Evolutionary conservation across 139 green algal species (phyloP), one percentile per base, ranked within the genome.

Genomic region (Volvox reticuliferus): DNA sequence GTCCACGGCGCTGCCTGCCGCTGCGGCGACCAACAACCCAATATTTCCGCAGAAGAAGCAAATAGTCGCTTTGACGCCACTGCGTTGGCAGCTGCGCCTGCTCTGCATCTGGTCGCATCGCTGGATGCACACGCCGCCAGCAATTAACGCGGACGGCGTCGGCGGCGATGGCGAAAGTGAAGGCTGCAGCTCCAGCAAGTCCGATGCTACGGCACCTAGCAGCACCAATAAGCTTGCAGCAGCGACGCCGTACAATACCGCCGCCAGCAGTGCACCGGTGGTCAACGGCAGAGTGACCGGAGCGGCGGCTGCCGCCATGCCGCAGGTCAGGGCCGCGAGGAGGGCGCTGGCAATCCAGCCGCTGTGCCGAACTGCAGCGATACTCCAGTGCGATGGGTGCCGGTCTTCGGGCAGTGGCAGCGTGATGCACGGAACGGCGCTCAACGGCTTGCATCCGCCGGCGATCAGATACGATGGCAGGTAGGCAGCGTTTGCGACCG

Each of bases 1-100:
- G 35, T 88, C 82, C 33, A 88, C 67, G 0, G 33, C 33, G 65
- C 22, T 44, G 3, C 9, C 24, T 22, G 55, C 63, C 21, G 67
- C 67, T 12, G 20, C 67, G 22, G 82, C 82, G 22, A 88, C 65
- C 63, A 88, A 62, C 65, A 88, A 36, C 0, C 82, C 82, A 22
- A 88, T 50, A 32, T 88, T 88, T 65, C 82, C 82, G 67, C 82
- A 88, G 30, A 77, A 88, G 14, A 88, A 71, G 20, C 28, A 9
- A 35, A 62, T 0, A 21, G n/a, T 24, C 6, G 20, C 26, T 32
- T 0, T 26, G 33, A 26, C 6, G 33, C 13, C 16, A 6, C 61
- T 62, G 77, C 33, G 77, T 63, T 12, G 33, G 32, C 16, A 20
- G 33, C 44, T 55, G 44, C 9, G 5, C 44, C 44, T 55, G 44